A percentile compares a stretch with the other conserved stretches of the same genome.
phyloP scores from a whole-genome alignment of 306 rosid species.

The Phaseolus lunatus region DNA sequence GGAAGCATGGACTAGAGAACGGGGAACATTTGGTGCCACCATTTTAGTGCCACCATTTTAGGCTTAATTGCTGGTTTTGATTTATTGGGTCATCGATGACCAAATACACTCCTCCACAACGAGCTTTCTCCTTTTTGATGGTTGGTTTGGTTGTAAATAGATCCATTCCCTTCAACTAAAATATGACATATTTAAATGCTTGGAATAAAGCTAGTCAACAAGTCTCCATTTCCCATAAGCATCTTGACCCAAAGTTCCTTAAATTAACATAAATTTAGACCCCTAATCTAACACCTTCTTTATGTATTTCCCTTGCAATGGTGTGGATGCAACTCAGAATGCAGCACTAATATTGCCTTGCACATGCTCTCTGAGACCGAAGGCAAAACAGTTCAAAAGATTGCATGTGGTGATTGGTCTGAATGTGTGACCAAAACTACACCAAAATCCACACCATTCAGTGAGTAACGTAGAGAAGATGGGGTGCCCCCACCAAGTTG shows the following conservation, averaged over 20 bases:
- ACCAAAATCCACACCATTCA: slow-evolving; percentile 45
- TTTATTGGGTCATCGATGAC: slow-evolving; percentile 34
- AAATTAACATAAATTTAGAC: slow-evolving; percentile 12
- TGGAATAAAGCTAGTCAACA: slow-evolving; percentile 41
- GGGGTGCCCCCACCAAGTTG: slow-evolving; percentile 51
- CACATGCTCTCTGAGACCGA: slow-evolving; percentile 51
- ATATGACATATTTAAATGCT: slow-evolving; percentile 4
- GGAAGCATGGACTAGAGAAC: slow-evolving; percentile 30
- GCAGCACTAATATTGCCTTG: slow-evolving; percentile 29
- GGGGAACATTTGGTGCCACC: slow-evolving; percentile 44
- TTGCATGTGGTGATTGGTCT: slow-evolving; percentile 48
- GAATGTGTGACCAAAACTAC: slow-evolving; percentile 13
- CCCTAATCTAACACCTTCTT: slow-evolving; percentile 4
- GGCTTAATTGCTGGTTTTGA: slow-evolving; percentile 59
- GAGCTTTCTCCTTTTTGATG: slow-evolving; percentile 31
- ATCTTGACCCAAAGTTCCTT: neutral
- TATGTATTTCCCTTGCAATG: slow-evolving; percentile 6
- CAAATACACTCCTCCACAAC: slow-evolving; percentile 18
- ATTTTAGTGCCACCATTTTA: slow-evolving; percentile 48
- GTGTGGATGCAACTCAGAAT: slow-evolving; percentile 32
- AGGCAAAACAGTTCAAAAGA: slow-evolving; percentile 24
- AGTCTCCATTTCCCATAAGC: slow-evolving; percentile 30
- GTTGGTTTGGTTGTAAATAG: slow-evolving; percentile 28
- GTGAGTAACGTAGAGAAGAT: slow-evolving; percentile 38
- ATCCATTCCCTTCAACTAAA: slow-evolving; percentile 36